Percentiles rank a stretch among this genome's conserved stretches.
Evolutionary conservation across 2,329 filamentous ascomycete genomes (phyloP).

Genomic region (Alternaria brassicae): DNA sequence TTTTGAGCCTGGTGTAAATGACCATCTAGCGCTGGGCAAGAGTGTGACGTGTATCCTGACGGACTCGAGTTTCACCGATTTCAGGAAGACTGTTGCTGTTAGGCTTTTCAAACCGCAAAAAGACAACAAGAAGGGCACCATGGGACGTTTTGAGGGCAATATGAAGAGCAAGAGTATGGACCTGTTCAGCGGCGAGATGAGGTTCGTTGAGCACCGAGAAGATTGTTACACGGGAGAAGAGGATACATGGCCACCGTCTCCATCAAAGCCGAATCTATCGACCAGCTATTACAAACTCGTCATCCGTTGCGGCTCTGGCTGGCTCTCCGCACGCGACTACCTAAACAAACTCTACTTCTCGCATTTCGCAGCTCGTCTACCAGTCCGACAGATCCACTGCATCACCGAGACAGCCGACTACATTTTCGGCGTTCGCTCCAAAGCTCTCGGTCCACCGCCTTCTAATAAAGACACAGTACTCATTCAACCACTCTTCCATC

Average conservation of each 20-base stretch:
- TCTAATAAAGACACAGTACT: conserved; percentile 25
- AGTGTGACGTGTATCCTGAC: conserved; percentile 38
- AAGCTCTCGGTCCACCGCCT: conserved; percentile 9
- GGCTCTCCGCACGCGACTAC: conserved; percentile 40
- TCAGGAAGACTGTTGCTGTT: conserved; percentile 31
- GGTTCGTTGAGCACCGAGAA: neutral
- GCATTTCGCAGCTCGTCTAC: conserved; percentile 12
- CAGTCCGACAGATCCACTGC: neutral
- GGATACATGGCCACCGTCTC: neutral
- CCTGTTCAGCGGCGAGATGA: neutral
- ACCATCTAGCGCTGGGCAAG: conserved; percentile 32
- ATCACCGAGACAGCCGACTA: conserved; percentile 1
- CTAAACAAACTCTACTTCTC: conserved; percentile 37
- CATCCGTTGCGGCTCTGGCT: conserved; percentile 39
- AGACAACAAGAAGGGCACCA: neutral
- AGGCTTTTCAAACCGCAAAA: conserved; percentile 36
- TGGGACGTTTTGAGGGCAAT: neutral
- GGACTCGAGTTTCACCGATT: conserved; percentile 19
- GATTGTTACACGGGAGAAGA: neutral
- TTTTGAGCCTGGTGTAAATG: conserved; percentile 4
- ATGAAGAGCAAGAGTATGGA: conserved; percentile 15
- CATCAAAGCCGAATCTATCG: neutral
- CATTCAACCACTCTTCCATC: conserved; percentile 40
- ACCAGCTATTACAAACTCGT: conserved; percentile 34
- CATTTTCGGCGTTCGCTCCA: conserved; percentile 4